Base-by-base conservation (phyloP, 108 stramenopile genomes). In the Conticribra guillardii region DNA sequence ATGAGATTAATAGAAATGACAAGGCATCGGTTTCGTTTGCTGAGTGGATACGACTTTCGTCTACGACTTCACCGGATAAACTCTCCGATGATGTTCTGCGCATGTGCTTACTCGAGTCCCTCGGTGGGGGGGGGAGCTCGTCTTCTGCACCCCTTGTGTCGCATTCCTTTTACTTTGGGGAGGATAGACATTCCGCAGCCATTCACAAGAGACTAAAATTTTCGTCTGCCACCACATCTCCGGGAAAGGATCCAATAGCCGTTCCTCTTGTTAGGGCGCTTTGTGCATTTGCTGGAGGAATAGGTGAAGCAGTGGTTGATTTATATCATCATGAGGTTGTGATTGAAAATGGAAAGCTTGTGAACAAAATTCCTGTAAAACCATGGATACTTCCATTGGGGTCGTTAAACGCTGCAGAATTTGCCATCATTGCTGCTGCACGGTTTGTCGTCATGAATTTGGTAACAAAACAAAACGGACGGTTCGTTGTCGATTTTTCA, bases 61-160 rank as follows among this genome's bases (percentile, higher is more conserved):
- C 75, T 32, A 67, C 66, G 22, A 54, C 27, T 11, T n/a, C 44
- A 1, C 14, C 54, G 23, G 75, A 67, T 18, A 54, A 33, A 19
- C 32, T 76, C 47, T 69, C 60, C 1, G 75, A 68, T 57, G 75
- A 76, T 29, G 48, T 76, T 7, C 61, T 76, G 9, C 75, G 75
- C 17, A 68, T 76, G 75, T 64, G 61, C 48, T 47, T 76, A 18
- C 61, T 76, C 15, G 60, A 76, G 27, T 76, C 75, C 41, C 47
- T 76, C 5, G 75, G 75, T 8, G 75, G 74, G 27, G 65, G 57
- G 8, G 59, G 65, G 18, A 67, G 67, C 37, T 32, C 47, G 23
- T 34, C 23, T 48, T 3, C 7, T 4, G 34, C 17, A 26, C 17
- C 48, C 22, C 30, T 9, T 7, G 16, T 11, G 17, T 21, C 58